A percentile compares a stretch with the other conserved stretches of the same genome.
Conservation (phyloP, 2,329 filamentous ascomycete genomes). For the Aspergillus pseudoglaucus region DNA sequence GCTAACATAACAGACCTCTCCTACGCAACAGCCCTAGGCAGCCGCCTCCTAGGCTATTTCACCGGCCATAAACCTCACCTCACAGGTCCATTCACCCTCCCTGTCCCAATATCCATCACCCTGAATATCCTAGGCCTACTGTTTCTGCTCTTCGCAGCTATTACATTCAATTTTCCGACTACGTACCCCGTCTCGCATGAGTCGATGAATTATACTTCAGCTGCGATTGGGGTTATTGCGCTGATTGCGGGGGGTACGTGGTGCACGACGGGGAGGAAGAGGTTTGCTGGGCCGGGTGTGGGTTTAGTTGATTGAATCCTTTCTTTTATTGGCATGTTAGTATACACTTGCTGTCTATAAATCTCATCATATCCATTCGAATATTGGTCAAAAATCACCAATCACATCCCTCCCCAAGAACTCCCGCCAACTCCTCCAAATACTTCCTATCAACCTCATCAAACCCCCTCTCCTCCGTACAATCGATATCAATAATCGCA, state of each 20-base stretch:
- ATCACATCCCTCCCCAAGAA: constrained; percentile 38
- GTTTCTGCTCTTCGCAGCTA: constrained; percentile 49
- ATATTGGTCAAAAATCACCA: constrained; percentile 18
- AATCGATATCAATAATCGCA: constrained; percentile 45
- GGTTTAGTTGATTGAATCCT: constrained; percentile 1
- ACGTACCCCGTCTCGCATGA: constrained; percentile 45
- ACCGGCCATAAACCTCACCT: constrained; percentile 33
- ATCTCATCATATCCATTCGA: no score
- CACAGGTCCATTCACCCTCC: constrained; percentile 35
- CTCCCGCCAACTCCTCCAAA: constrained; percentile 35
- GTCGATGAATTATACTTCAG: constrained; percentile 55
- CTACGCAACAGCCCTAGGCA: constrained; percentile 50
- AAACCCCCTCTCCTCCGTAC: constrained; percentile 37
- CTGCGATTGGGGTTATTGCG: constrained; percentile 50
- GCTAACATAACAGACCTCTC: constrained; percentile 41
- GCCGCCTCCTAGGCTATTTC: constrained; percentile 44
- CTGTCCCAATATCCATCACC: constrained; percentile 38
- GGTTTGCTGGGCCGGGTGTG: constrained; percentile 44
- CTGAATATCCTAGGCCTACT: constrained; percentile 47
- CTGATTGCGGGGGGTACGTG: constrained; percentile 47
- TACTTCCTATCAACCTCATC: constrained; percentile 39
- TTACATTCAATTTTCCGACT: constrained; percentile 53
- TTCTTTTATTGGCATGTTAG: no score
- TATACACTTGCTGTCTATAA: no score
- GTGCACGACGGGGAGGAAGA: constrained; percentile 45